Evolutionary conservation across 2,329 filamentous ascomycete genomes (phyloP).

Genomic region (Venturia nashicola): DNA sequence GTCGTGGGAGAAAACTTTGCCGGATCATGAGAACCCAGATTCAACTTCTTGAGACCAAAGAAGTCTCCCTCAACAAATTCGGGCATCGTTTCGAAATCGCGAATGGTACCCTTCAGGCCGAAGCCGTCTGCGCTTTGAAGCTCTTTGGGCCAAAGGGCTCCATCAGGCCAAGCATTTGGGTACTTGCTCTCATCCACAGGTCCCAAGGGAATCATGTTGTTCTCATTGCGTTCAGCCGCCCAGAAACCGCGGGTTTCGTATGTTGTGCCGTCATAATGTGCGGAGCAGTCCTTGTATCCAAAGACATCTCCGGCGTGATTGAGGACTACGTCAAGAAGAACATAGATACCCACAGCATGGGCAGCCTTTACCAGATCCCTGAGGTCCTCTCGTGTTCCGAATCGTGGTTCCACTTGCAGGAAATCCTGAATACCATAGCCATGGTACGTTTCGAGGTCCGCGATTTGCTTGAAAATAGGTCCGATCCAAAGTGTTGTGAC

Average conservation of each 20-base stretch:
- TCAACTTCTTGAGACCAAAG: slow-evolving; percentile 15
- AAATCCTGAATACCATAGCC: slow-evolving; percentile 16
- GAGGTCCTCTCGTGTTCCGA: slow-evolving; percentile 16
- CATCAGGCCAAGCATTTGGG: slow-evolving; percentile 7
- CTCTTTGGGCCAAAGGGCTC: slow-evolving; percentile 16
- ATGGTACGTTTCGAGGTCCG: slow-evolving; percentile 14
- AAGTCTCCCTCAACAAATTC: slow-evolving; percentile 17
- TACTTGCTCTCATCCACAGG: neutral
- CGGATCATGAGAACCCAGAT: slow-evolving; percentile 12
- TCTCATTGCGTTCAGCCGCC: slow-evolving; percentile 10
- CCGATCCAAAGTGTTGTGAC: slow-evolving; percentile 16
- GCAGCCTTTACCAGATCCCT: slow-evolving; percentile 14
- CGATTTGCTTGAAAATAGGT: slow-evolving; percentile 16
- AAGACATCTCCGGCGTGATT: slow-evolving; percentile 13
- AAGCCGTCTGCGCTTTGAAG: slow-evolving; percentile 13
- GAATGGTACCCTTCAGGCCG: slow-evolving; percentile 13
- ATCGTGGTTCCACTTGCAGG: slow-evolving; percentile 15
- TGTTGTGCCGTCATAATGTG: neutral
- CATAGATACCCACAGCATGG: slow-evolving; percentile 14
- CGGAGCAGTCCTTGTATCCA: slow-evolving; percentile 1
- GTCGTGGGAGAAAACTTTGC: slow-evolving; percentile 13
- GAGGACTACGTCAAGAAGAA: slow-evolving; percentile 17
- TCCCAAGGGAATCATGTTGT: neutral
- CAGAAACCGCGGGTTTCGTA: slow-evolving; percentile 5
- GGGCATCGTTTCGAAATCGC: slow-evolving; percentile 15